Conservation (phyloP, 1,284 basidiomycete genomes). For the Ganoderma boninense region DNA sequence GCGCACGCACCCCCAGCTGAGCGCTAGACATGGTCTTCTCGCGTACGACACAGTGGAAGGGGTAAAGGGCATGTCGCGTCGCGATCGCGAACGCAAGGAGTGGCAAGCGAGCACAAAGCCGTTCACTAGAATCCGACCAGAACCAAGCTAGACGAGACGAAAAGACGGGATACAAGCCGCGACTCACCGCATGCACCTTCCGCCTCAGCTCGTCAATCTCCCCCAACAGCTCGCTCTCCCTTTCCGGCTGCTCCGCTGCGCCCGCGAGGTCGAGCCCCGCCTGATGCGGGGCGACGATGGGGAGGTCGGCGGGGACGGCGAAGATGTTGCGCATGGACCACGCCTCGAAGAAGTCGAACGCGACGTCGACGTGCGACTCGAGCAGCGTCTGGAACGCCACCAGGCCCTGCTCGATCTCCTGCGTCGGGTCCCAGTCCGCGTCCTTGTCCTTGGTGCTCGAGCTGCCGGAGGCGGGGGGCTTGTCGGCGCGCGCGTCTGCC, state of each 20-base stretch:
- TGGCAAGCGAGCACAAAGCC: too few species aligned
- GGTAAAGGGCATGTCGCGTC: too few species aligned
- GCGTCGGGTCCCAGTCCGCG: slow-evolving; percentile 63
- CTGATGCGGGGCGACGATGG: slow-evolving; percentile 76
- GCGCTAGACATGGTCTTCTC: too few species aligned
- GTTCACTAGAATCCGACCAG: not conserved
- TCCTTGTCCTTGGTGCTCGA: slow-evolving; percentile 38
- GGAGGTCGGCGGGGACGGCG: slow-evolving; percentile 67
- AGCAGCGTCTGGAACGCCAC: slow-evolving; percentile 81
- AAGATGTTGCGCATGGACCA: slow-evolving; percentile 84
- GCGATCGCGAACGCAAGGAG: too few species aligned
- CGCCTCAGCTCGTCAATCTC: slow-evolving; percentile 67
- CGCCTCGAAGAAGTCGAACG: slow-evolving; percentile 83
- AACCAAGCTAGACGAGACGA: not conserved
- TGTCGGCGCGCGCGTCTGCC: slow-evolving; percentile 62
- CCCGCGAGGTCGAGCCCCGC: slow-evolving; percentile 60
- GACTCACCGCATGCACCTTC: slow-evolving; percentile 67
- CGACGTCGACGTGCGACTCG: slow-evolving; percentile 80
- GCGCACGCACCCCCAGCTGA: too few species aligned
- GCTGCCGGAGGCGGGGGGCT: slow-evolving; percentile 1
- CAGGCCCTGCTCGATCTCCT: slow-evolving; percentile 77
- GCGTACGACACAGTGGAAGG: too few species aligned
- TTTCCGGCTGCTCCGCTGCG: slow-evolving; percentile 55
- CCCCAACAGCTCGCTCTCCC: slow-evolving; percentile 64
- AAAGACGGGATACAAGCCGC: not conserved